Conservation (phyloP, 73 alveolate species). For the Paramecium primaurelia region DNA sequence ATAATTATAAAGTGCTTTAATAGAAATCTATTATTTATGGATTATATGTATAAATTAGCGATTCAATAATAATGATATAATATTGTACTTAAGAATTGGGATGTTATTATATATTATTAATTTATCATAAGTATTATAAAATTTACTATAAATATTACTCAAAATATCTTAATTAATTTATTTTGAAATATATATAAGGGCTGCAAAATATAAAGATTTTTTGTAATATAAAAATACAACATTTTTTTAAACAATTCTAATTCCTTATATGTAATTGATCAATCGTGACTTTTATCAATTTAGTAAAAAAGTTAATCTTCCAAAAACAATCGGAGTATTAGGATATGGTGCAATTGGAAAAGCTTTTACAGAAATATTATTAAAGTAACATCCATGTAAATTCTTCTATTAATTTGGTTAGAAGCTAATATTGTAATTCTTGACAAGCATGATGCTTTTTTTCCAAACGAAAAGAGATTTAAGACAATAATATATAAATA, state of each 20-base stretch:
- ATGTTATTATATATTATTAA: neutral
- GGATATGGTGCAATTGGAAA: conserved; percentile 40
- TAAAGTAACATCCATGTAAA: neutral
- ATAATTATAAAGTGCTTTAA: neutral
- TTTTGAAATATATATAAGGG: neutral
- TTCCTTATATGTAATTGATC: neutral
- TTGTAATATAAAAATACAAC: neutral
- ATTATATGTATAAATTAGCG: no score
- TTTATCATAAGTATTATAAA: neutral
- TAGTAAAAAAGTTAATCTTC: neutral
- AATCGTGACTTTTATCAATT: neutral
- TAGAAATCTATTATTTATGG: no score
- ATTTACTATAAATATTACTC: neutral
- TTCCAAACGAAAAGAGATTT: neutral
- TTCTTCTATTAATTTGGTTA: neutral
- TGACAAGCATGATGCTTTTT: neutral
- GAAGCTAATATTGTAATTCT: conserved; percentile 18
- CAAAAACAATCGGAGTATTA: neutral
- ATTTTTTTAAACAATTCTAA: neutral
- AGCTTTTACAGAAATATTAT: neutral
- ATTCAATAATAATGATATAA: no score
- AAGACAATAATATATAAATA: neutral
- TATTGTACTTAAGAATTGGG: neutral
- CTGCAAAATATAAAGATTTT: neutral
- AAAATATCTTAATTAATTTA: neutral